A percentile compares a stretch with the other conserved stretches of the same genome.
Conservation (phyloP, 441 rosid genomes). For the Aquilaria agallochum region DNA sequence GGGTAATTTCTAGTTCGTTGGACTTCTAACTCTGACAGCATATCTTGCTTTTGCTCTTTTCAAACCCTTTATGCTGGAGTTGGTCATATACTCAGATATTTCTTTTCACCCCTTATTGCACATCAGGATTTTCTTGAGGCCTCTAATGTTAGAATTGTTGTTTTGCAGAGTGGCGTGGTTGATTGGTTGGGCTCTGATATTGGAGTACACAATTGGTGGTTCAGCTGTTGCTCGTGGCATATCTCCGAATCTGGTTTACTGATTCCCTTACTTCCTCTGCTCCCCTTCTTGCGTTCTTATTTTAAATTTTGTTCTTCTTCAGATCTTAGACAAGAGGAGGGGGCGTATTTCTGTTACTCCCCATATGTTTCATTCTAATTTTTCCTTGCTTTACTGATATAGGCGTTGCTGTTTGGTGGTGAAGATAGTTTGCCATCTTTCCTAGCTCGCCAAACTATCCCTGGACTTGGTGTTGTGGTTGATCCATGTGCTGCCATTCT, state of each 20-base stretch:
- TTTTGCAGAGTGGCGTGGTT: constrained; percentile 85
- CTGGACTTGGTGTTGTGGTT: constrained; percentile 72
- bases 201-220: constrained; percentile 96
- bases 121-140: background rate
- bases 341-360: constrained; percentile 1
- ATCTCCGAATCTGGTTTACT: constrained; percentile 86
- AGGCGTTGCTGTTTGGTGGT: constrained; percentile 96
- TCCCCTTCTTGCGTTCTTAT: background rate
- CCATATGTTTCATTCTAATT: background rate
- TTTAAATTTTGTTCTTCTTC: background rate
- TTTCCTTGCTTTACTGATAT: constrained; percentile 13
- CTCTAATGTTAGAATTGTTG: constrained; percentile 2
- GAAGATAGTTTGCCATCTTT: constrained; percentile 63
- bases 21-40: background rate
- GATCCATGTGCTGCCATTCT: constrained; percentile 93
- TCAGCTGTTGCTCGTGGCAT: constrained; percentile 98
- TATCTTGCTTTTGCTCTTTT: constrained; percentile 1
- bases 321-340: background rate
- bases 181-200: constrained; percentile 90
- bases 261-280: constrained; percentile 6
- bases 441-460: constrained; percentile 84
- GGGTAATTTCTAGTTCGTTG: constrained; percentile 46
- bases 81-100: background rate
- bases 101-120: background rate
- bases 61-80: background rate